Evolutionary conservation across 208 protist genomes (phyloP).

Genomic region (Acanthamoeba sp.): DNA sequence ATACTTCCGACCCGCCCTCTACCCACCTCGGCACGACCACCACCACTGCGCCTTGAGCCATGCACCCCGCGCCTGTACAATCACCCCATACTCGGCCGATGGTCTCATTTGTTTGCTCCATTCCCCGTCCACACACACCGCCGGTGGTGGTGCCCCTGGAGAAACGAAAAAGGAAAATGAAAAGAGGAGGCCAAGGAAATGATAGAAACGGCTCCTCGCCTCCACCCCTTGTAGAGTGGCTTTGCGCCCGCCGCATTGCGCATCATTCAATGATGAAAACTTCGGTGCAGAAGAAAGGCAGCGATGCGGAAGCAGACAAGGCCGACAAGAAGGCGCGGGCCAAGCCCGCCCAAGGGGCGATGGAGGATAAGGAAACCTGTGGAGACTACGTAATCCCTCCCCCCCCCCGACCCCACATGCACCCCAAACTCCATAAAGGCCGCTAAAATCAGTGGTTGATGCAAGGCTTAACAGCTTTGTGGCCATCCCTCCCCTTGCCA

Average conservation of each 20-base stretch:
- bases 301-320: conserved; percentile 18
- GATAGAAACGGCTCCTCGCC: neutral
- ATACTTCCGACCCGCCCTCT: neutral
- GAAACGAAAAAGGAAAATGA: neutral
- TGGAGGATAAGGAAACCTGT: conserved; percentile 76
- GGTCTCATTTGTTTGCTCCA: neutral
- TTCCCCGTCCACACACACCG: neutral
- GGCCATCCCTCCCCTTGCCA: neutral
- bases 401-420: neutral
- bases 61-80: too few relatives aligned
- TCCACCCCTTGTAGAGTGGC: neutral
- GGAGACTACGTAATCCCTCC: conserved; percentile 67
- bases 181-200: neutral
- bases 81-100: too few relatives aligned
- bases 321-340: conserved; percentile 59
- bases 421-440: neutral
- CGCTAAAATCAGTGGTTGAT: too few relatives aligned
- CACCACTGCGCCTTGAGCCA: neutral
- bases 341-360: conserved; percentile 66
- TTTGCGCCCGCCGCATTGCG: neutral
- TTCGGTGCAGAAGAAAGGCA: neutral
- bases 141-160: neutral
- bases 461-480: too few relatives aligned
- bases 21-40: neutral
- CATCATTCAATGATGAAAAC: conserved; percentile 8